These are phyloP conservation scores for Saccharomycopsis fermentans DNA, from an alignment of 805 yeast species.

Conservation along the genomic window DNA sequence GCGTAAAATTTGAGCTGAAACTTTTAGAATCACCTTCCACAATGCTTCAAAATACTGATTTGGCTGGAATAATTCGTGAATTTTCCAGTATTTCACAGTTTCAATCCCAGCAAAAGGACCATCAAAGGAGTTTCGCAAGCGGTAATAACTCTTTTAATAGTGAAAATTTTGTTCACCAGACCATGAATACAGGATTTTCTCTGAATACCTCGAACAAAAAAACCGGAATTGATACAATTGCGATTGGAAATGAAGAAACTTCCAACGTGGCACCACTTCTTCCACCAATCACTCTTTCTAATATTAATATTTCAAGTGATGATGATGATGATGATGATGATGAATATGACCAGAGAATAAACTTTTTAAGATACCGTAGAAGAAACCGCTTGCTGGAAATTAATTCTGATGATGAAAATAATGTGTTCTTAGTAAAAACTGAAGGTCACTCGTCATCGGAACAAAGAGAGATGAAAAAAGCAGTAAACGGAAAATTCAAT, in stretches of 20 bases:
- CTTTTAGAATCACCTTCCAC: background rate
- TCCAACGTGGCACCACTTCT: conserved; percentile 5
- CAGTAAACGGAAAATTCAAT: background rate
- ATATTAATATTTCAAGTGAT: conserved; percentile 10
- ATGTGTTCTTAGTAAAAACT: background rate
- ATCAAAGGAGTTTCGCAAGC: background rate
- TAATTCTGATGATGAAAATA: background rate
- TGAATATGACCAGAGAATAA: background rate
- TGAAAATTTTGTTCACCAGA: background rate
- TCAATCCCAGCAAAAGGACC: background rate
- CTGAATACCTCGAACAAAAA: background rate
- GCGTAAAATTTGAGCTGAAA: background rate
- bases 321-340: conserved; percentile 12
- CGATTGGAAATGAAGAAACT: background rate
- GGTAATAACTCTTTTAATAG: background rate
- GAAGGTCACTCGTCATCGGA: background rate
- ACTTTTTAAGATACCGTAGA: background rate
- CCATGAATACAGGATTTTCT: background rate
- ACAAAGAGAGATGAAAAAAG: background rate
- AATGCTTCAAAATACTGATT: background rate
- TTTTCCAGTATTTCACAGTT: background rate
- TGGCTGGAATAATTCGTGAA: background rate
- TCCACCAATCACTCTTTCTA: conserved; percentile 14
- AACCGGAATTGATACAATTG: background rate
- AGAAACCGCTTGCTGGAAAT: background rate